A percentile compares a stretch with the other conserved stretches of the same genome.
Evolutionary conservation across 345 rosid genomes (phyloP).

Genomic region (Gossypium ekmanianum): DNA sequence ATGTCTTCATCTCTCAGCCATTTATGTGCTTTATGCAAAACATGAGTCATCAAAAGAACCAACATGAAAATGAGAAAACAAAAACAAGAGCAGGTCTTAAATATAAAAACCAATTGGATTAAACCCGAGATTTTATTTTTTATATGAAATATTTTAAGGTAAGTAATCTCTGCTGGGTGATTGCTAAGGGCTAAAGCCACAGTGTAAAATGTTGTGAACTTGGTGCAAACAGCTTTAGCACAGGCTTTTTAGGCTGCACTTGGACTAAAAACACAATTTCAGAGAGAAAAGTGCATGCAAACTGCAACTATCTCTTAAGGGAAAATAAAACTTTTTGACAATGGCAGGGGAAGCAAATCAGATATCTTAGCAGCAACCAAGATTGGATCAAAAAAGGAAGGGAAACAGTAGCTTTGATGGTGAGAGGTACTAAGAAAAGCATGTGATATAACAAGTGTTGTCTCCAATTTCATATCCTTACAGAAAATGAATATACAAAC

Average conservation of each 20-base stretch:
- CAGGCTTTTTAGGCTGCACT: constrained; percentile 16
- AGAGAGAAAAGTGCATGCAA: constrained; percentile 22
- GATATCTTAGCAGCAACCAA: not conserved
- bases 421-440: constrained; percentile 16
- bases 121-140: not conserved
- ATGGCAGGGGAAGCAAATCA: constrained; percentile 15
- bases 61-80: not conserved
- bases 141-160: not conserved
- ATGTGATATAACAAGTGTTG: constrained; percentile 26
- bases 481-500: not conserved
- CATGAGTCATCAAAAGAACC: not conserved
- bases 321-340: not conserved
- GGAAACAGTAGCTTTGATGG: constrained; percentile 17
- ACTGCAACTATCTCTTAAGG: constrained; percentile 16
- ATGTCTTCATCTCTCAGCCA: not conserved
- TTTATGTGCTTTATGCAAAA: not conserved
- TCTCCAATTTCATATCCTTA: constrained; percentile 5
- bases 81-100: not conserved
- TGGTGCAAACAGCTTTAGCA: constrained; percentile 9
- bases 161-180: not conserved
- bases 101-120: not conserved
- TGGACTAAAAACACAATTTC: not conserved
- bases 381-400: constrained; percentile 13
- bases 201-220: not conserved
- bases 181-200: not conserved